phyloP scores from a whole-genome alignment of 2,329 filamentous ascomycete species.

The Parastagonospora avenae region DNA sequence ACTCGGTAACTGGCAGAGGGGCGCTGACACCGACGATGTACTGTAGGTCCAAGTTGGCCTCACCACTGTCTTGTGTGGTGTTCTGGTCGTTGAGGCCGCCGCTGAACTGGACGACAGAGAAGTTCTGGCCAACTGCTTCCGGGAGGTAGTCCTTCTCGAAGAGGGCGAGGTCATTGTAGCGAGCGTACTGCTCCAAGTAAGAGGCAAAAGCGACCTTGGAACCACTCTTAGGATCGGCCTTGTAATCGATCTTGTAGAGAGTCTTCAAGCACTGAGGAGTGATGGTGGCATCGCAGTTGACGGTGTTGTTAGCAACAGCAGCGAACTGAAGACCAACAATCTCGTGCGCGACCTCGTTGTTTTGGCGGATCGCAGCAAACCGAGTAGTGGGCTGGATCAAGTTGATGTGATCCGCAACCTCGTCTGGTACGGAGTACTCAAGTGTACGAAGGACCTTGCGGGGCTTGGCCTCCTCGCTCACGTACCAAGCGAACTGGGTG shows the following conservation, averaged over 20 bases:
- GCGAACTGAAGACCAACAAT: slow-evolving; percentile 20
- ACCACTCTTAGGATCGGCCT: slow-evolving; percentile 50
- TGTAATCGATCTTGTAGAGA: slow-evolving; percentile 58
- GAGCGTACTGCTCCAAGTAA: slow-evolving; percentile 59
- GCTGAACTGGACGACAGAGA: slow-evolving; percentile 44
- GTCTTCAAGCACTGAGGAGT: slow-evolving; percentile 56
- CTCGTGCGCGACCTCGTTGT: slow-evolving; percentile 23
- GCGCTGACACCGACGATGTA: slow-evolving; percentile 61
- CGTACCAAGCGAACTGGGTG: slow-evolving; percentile 55
- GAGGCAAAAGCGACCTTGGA: slow-evolving; percentile 58
- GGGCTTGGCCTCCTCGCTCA: slow-evolving; percentile 42
- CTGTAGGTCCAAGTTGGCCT: slow-evolving; percentile 69
- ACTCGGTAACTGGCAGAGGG: slow-evolving; percentile 61
- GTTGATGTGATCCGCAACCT: slow-evolving; percentile 49
- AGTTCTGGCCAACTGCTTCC: slow-evolving; percentile 49
- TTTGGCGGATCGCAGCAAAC: slow-evolving; percentile 47
- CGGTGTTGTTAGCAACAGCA: slow-evolving; percentile 16
- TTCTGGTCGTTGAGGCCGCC: slow-evolving; percentile 30
- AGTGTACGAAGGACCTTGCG: slow-evolving; percentile 51
- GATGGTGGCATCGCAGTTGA: slow-evolving; percentile 36
- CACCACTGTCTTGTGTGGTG: slow-evolving; percentile 40
- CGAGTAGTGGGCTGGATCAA: slow-evolving; percentile 59
- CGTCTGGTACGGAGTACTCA: slow-evolving; percentile 49
- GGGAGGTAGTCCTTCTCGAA: slow-evolving; percentile 49
- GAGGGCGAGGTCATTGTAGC: slow-evolving; percentile 52